Evolutionary conservation across 1,284 basidiomycete species (phyloP).

Genomic region (Ustilago crameri): DNA sequence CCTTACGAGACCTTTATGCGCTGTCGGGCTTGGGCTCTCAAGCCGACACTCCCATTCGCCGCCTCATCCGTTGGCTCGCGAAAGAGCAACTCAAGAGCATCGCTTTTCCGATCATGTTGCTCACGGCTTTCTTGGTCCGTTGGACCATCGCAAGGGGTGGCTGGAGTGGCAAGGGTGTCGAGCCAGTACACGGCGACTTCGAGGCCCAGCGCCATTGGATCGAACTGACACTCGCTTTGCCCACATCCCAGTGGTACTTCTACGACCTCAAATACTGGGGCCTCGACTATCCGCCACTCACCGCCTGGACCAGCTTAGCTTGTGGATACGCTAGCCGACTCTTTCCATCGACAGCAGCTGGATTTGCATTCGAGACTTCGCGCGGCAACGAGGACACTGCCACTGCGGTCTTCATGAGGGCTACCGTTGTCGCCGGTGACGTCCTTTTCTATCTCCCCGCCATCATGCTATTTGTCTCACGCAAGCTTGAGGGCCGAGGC

Average conservation of each 20-base stretch:
- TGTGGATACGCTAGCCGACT: constrained; percentile 34
- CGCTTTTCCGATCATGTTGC: constrained; percentile 34
- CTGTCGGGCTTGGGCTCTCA: constrained; percentile 31
- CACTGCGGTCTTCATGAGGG: constrained; percentile 79
- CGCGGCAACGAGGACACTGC: constrained; percentile 77
- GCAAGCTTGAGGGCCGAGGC: constrained; percentile 58
- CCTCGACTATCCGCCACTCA: constrained; percentile 82
- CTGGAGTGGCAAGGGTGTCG: constrained; percentile 74
- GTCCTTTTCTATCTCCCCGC: constrained; percentile 80
- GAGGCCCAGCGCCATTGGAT: constrained; percentile 96
- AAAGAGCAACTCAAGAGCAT: constrained; percentile 44
- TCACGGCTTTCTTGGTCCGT: constrained; percentile 42
- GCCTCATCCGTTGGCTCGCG: constrained; percentile 53
- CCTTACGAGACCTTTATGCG: constrained; percentile 29
- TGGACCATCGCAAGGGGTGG: constrained; percentile 51
- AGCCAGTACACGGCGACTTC: constrained; percentile 89
- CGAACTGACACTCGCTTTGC: constrained; percentile 83
- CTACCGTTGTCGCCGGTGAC: constrained; percentile 79
- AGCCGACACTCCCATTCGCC: constrained; percentile 55
- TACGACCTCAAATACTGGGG: constrained; percentile 91
- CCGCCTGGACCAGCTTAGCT: constrained; percentile 73
- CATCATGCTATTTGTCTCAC: constrained; percentile 52
- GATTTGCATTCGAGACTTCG: constrained; percentile 77
- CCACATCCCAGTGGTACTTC: constrained; percentile 81
- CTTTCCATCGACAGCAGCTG: constrained; percentile 35